Evolutionary conservation across 139 green algal species (phyloP), one percentile per base, ranked within the genome.

Genomic region (Chlamydomonas sphaeroides): DNA sequence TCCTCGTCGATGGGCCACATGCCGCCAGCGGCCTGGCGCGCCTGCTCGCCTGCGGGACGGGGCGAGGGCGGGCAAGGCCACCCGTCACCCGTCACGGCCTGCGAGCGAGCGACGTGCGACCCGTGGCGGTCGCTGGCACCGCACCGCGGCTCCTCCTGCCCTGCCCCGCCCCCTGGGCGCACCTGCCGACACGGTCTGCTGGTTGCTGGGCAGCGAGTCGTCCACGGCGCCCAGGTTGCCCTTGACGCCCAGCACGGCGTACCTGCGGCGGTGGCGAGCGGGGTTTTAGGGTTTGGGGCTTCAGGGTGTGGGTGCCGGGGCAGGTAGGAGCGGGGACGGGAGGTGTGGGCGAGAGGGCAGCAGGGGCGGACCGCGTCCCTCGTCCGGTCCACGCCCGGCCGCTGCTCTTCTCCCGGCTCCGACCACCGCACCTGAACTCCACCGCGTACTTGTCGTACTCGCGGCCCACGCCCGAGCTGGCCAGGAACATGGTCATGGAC

Each of bases 401-500:
- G n/a, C n/a, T n/a, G n/a, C n/a, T n/a, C n/a, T n/a, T n/a, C n/a
- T n/a, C n/a, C n/a, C n/a, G n/a, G n/a, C n/a, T n/a, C n/a, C n/a
- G n/a, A n/a, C n/a, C 45, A 14, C 11, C 69, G 3, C 62, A 82
- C 75, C 49, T 74, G 63, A 83, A 68, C 30, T 83, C 11, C 3
- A 39, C 26, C 23, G 76, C 76, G 14, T 73, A 66, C 35, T 65
- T 18, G 25, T 10, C 41, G 76, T 75, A 83, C 45, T 83, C 76
- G 15, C n/a, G 33, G 25, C 76, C 76, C 45, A 83, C 48, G 1
- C 76, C 76, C 11, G 10, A 23, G 35, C 45, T 67, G 33, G 76
- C 76, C 63, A 74, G 56, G 48, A 75, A 74, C 11, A 69, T 5
- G n/a, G 63, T 65, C 76, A 83, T 83, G 33, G 76, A n/a, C 6